Percentiles rank a stretch among this genome's conserved stretches.
Evolutionary conservation across 257 asterid species (phyloP).

Genomic region (Solanum paucissectum): DNA sequence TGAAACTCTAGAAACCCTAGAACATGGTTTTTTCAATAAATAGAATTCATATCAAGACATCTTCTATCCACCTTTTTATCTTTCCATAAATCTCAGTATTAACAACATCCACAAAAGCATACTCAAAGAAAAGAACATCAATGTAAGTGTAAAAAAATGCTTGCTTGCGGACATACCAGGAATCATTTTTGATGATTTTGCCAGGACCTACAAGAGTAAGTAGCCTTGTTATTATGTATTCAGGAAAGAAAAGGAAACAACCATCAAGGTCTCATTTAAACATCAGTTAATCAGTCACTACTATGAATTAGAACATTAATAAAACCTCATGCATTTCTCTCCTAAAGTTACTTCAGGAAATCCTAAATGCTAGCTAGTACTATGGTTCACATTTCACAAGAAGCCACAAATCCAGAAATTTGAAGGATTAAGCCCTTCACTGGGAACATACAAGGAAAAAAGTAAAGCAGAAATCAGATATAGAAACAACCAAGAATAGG

Average conservation of each 20-base stretch:
- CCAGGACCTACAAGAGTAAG: constrained; percentile 59
- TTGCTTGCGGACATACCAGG: constrained; percentile 40
- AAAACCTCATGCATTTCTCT: not conserved
- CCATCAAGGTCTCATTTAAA: not conserved
- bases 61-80: not conserved
- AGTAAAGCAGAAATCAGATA: not conserved
- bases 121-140: not conserved
- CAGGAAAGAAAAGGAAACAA: not conserved
- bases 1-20: not conserved
- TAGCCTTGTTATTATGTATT: constrained; percentile 11
- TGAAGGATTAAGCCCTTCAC: not conserved
- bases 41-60: not conserved
- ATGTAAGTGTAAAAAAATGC: not conserved
- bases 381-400: not conserved
- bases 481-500: not conserved
- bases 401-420: not conserved
- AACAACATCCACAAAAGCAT: not conserved
- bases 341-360: not conserved
- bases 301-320: not conserved
- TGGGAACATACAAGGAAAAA: not conserved
- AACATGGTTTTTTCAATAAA: not conserved
- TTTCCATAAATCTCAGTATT: not conserved
- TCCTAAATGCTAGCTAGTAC: not conserved
- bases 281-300: not conserved
- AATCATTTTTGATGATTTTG: constrained; percentile 89